A percentile compares a stretch with the other conserved stretches of the same genome.
Evolutionary conservation across 2,329 filamentous ascomycete genomes (phyloP).

Genomic region (Phialophora chinensis): DNA sequence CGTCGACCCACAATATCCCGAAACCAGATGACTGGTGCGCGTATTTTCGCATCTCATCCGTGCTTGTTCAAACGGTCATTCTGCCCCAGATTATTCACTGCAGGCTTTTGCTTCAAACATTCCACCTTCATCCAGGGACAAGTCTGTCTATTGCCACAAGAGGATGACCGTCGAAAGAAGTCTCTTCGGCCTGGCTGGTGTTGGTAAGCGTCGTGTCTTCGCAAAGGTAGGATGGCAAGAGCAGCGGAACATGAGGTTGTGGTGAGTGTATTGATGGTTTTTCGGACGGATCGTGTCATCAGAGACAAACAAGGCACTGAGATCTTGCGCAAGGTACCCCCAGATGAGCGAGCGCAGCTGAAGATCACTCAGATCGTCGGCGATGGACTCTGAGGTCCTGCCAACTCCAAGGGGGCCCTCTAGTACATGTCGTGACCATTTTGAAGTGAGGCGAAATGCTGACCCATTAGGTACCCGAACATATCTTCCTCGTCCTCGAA

Average conservation of each 20-base stretch:
- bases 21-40: background rate
- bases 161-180: background rate
- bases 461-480: constrained; percentile 13
- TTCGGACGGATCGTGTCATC: background rate
- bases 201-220: background rate
- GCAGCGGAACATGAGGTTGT: background rate
- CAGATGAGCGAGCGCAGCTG: background rate
- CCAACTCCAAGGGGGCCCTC: background rate
- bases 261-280: background rate
- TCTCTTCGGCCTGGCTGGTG: background rate
- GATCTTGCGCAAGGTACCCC: background rate
- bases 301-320: background rate
- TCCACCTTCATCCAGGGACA: background rate
- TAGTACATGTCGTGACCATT: background rate
- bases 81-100: background rate
- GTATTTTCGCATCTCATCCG: background rate
- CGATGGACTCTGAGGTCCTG: background rate
- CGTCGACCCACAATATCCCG: background rate
- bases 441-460: constrained; percentile 6
- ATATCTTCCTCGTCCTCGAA: constrained; percentile 16
- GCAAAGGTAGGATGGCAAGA: background rate
- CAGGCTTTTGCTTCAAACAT: background rate
- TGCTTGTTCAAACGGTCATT: background rate
- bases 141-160: background rate
- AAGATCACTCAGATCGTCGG: background rate